A percentile compares a stretch with the other conserved stretches of the same genome.
These are phyloP conservation scores for Pseudonitzschia multiseries DNA, from an alignment of 108 stramenopile species.

Conservation along the genomic window DNA sequence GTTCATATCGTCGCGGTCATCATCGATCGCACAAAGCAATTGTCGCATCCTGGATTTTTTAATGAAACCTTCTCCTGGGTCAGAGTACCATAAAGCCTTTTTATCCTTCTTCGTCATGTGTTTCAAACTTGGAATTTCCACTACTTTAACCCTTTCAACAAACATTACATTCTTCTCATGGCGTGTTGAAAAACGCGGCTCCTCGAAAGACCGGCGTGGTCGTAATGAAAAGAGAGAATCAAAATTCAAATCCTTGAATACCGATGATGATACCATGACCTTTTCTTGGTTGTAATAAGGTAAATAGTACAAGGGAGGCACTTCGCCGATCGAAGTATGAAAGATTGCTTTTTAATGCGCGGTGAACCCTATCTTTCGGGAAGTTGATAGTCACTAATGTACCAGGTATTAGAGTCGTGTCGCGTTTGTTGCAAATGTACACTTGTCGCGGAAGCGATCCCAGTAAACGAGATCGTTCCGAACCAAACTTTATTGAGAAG, in stretches of 20 bases:
- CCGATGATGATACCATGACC: neutral
- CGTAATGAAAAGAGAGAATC: conserved; percentile 7
- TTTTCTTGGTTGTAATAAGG: neutral
- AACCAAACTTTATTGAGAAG: too few species aligned
- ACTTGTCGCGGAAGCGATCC: neutral
- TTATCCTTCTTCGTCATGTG: conserved; percentile 13
- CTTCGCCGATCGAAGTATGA: neutral
- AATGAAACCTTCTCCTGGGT: conserved; percentile 4
- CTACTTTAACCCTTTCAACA: conserved; percentile 21
- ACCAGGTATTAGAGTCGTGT: neutral
- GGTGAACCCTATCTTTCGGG: neutral
- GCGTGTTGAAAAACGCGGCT: neutral
- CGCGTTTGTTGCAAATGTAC: neutral
- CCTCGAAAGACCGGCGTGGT: neutral
- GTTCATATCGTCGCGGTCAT: conserved; percentile 1
- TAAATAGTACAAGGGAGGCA: too few species aligned
- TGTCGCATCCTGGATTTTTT: conserved; percentile 14
- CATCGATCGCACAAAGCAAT: neutral
- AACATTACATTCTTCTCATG: conserved; percentile 19
- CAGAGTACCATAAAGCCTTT: conserved; percentile 27
- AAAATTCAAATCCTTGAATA: conserved; percentile 4
- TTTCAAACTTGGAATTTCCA: conserved; percentile 27
- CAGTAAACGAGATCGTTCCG: too few species aligned
- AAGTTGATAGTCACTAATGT: neutral
- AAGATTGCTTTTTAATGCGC: neutral